Percentiles rank a stretch among this genome's conserved stretches.
Conservation (phyloP, 768 basidiomycete genomes). For the Calvatia gigantea region DNA sequence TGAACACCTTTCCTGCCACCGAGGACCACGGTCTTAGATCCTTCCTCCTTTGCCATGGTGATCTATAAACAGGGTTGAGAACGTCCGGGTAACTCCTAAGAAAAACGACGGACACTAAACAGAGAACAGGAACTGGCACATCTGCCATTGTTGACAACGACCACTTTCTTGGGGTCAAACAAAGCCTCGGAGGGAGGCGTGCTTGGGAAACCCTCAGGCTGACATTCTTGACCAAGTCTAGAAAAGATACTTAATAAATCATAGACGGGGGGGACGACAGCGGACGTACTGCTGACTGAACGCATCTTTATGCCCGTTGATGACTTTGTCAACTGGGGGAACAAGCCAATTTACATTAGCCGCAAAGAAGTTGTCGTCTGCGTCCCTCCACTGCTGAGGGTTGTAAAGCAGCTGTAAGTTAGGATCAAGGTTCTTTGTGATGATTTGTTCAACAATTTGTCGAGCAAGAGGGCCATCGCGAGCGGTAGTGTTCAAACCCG, state of each 20-base stretch:
- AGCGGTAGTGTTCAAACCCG: conserved; percentile 50
- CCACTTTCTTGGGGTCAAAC: conserved; percentile 50
- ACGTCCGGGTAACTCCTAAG: conserved; percentile 3
- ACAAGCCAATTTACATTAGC: conserved; percentile 46
- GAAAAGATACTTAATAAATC: not conserved
- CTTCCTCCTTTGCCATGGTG: conserved; percentile 58
- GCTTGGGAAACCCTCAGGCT: conserved; percentile 19
- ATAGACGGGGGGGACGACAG: no score
- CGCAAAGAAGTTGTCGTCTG: conserved; percentile 38
- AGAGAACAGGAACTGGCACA: conserved; percentile 48
- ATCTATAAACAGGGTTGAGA: conserved; percentile 31
- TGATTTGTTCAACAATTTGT: conserved; percentile 41
- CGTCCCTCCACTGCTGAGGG: conserved; percentile 44
- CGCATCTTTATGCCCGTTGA: conserved; percentile 49
- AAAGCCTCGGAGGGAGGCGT: conserved; percentile 41
- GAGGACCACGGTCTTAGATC: conserved; percentile 51
- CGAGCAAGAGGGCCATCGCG: conserved; percentile 49
- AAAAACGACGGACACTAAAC: conserved; percentile 37
- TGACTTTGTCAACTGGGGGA: conserved; percentile 35
- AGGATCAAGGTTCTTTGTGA: conserved; percentile 42
- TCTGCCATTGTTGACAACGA: conserved; percentile 56
- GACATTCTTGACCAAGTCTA: conserved; percentile 46
- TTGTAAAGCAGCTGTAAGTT: conserved; percentile 42
- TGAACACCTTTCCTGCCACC: conserved; percentile 46
- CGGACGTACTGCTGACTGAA: conserved; percentile 46